Evolutionary conservation across 345 rosid species (phyloP).

Genomic region (Aquilaria yunnanensis): DNA sequence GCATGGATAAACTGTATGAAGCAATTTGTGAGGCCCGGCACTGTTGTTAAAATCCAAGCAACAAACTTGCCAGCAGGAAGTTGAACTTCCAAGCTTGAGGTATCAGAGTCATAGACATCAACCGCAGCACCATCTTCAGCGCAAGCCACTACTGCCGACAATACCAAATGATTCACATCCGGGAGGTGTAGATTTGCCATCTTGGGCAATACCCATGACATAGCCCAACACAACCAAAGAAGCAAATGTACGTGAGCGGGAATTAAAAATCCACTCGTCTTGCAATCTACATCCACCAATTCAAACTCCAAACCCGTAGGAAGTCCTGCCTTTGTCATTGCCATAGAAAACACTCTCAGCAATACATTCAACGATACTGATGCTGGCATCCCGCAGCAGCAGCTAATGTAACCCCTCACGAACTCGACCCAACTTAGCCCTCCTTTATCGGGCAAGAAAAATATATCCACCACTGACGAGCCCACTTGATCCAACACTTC

Average conservation of each 20-base stretch:
- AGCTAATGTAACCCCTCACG: constrained; percentile 64
- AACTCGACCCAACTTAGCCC: constrained; percentile 69
- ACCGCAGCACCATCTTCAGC: constrained; percentile 38
- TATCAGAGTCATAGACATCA: constrained; percentile 51
- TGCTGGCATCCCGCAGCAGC: constrained; percentile 72
- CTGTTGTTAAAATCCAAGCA: constrained; percentile 52
- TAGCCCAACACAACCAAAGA: constrained; percentile 71
- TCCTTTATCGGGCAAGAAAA: constrained; percentile 45
- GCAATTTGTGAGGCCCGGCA: constrained; percentile 59
- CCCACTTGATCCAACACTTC: constrained; percentile 55
- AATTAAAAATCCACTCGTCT: constrained; percentile 46
- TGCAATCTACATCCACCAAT: constrained; percentile 53
- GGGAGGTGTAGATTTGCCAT: constrained; percentile 39
- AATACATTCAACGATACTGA: constrained; percentile 41
- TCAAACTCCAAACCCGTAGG: constrained; percentile 57
- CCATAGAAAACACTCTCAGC: constrained; percentile 42
- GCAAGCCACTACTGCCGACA: constrained; percentile 62
- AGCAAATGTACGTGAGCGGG: constrained; percentile 47
- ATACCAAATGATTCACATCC: constrained; percentile 50
- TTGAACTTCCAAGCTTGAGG: constrained; percentile 35
- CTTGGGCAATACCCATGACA: constrained; percentile 50
- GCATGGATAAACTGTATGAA: constrained; percentile 45
- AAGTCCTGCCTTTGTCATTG: constrained; percentile 36
- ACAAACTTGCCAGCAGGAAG: constrained; percentile 66
- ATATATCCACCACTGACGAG: constrained; percentile 53